phyloP scores from a whole-genome alignment of 2,329 filamentous ascomycete species.

The Fusarium devonianum region DNA sequence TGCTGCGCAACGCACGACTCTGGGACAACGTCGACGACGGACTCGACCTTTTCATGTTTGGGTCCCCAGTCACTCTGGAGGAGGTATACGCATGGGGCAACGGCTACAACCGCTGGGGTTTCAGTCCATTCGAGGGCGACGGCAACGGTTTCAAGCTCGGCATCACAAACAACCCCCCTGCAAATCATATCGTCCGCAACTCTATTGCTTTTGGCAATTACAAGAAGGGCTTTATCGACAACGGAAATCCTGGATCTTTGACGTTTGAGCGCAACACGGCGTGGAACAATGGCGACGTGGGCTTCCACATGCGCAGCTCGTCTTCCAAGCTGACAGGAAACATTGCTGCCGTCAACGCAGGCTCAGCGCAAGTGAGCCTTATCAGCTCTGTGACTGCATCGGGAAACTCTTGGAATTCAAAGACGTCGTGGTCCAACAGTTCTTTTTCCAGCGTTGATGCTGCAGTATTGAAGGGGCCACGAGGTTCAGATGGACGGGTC shows the following conservation, averaged over 20 bases:
- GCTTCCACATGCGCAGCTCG: conserved; percentile 34
- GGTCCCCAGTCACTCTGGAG: conserved; percentile 51
- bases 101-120: conserved; percentile 55
- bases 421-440: conserved; percentile 48
- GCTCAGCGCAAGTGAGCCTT: conserved; percentile 15
- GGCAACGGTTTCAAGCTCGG: conserved; percentile 59
- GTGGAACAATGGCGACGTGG: conserved; percentile 51
- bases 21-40: conserved; percentile 62
- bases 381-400: conserved; percentile 33
- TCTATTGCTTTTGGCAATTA: conserved; percentile 54
- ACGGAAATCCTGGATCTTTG: conserved; percentile 52
- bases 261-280: conserved; percentile 53
- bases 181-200: conserved; percentile 54
- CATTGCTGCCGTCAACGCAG: conserved; percentile 44
- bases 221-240: conserved; percentile 56
- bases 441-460: conserved; percentile 50
- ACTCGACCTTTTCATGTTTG: conserved; percentile 46
- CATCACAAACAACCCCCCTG: conserved; percentile 46
- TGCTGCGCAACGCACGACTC: conserved; percentile 53
- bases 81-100: conserved; percentile 57
- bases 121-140: conserved; percentile 52
- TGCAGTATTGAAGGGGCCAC: conserved; percentile 46
- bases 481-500: conserved; percentile 50
- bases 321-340: conserved; percentile 49
- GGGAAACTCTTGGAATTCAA: conserved; percentile 54